Base-by-base conservation (phyloP, 306 rosid species). In the Datisca glomerata region DNA sequence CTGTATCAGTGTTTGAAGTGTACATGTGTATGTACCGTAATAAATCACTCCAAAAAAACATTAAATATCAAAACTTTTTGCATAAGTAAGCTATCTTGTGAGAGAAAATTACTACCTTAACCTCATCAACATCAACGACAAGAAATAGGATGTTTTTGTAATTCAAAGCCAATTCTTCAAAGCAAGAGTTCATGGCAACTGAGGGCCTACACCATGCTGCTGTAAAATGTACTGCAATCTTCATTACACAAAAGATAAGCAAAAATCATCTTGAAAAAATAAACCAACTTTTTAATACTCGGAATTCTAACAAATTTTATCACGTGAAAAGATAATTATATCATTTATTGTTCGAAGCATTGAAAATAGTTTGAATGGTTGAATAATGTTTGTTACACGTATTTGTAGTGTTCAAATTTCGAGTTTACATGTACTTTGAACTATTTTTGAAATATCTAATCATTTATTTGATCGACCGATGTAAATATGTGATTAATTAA, bases 121-220 rank as follows among this genome's bases (percentile, higher is more conserved):
- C 57, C 43, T 73, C 80, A 60, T 73, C 72, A 32, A 64, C 75
- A 64, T 73, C 80, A 57, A 73, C 57, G 2, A 32, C 32, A 3
- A 68, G 66, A 60, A 68, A 73, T 50, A 60, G 7, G 47, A 40
- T 48, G 37, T 51, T 34, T 59, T 52, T 31, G 49, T 67, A 49
- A 25, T 18, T 47, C 18, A 67, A 59, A 14, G 74, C 65, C 37
- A 72, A 15, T 56, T 63, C 62, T 55, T 67, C 52, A 67, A 72
- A 72, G 31, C 63, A 45, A 59, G 65, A 68, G 43, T 49, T 59
- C 70, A 72, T 63, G 12, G 43, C 24, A 24, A 52, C 23, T 28
- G 74, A 72, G 8, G 71, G 74, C n/a, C 60, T 65, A 34, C 79
- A 67, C 79, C 74, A 73, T 43, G 33, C 59, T 27, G 80, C 75